Base-by-base conservation (phyloP, 2,329 filamentous ascomycete species). In the Ophiostoma angusticollis region DNA sequence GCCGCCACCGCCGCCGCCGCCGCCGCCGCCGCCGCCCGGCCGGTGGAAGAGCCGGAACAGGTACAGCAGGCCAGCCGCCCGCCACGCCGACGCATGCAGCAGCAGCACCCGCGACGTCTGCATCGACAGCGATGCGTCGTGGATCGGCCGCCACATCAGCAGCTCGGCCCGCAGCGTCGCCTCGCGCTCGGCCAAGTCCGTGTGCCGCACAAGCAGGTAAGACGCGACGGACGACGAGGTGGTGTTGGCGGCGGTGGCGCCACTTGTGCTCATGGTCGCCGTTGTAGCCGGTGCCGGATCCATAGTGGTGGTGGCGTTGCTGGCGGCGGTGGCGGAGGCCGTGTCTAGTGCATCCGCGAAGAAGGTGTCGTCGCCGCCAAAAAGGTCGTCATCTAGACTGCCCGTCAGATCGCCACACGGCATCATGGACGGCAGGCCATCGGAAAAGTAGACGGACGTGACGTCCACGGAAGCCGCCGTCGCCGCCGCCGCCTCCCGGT, bases 71-170 rank as follows among this genome's bases (percentile, higher is more conserved):
- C 40, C 40, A 16, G 45, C 45, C 4, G 45, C 35, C 5, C 42
- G 42, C 45, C 45, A 46, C 6, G 45, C 45, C 0, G 42, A 39
- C 2, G 45, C 45, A 27, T 46, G 45, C 25, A 46, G 31, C 11
- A 46, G 21, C 5, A 46, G 38, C 11, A 35, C 36, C 18, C 45
- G 42, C 6, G 42, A 39, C 9, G 42, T 40, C 32, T 42, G 36
- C 13, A 46, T 30, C 6, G 37, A 37, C 18, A 46, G 33, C 6
- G 39, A 27, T 16, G 19, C 4, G 40, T 46, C 45, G 34, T 42
- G 40, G 28, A 46, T 34, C 19, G 45, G 42, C 1, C 42, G 45
- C 45, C 45, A 46, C 30, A 35, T 35, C 11, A 45, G 37, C 21
- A 46, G 40, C 37, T 45, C 37, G 5, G 40, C 42, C 11, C 37